phyloP scores from a whole-genome alignment of 805 yeast genomes.

The Clavispora santaluciae region DNA sequence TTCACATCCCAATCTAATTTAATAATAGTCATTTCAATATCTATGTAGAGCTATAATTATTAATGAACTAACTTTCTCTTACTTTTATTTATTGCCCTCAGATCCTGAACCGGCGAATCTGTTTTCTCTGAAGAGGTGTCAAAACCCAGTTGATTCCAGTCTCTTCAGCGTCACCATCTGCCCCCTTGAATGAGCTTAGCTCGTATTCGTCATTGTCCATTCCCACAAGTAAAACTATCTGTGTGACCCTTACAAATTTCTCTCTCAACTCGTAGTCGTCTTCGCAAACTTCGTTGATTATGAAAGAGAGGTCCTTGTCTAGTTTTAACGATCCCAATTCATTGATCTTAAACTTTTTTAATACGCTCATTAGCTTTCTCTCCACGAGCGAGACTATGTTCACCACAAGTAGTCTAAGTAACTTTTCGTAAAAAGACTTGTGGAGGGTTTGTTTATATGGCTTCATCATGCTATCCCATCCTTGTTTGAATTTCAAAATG shows the following conservation, averaged over 20 bases:
- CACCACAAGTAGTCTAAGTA: constrained; percentile 47
- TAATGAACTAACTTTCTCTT: no score
- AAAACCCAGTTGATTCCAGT: constrained; percentile 61
- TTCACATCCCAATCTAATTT: not conserved
- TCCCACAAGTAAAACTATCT: constrained; percentile 74
- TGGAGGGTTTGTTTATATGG: constrained; percentile 64
- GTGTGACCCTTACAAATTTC: constrained; percentile 75
- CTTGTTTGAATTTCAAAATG: constrained; percentile 46
- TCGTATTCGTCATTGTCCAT: constrained; percentile 63
- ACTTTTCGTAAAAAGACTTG: constrained; percentile 40
- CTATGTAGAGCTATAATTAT: no score
- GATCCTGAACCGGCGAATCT: constrained; percentile 55
- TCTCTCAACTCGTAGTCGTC: constrained; percentile 72
- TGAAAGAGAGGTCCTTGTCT: constrained; percentile 72
- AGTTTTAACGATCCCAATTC: constrained; percentile 79
- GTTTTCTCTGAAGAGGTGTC: constrained; percentile 68
- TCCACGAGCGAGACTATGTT: constrained; percentile 20
- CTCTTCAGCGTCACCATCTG: constrained; percentile 19
- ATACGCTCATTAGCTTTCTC: constrained; percentile 59
- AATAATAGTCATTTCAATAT: not conserved
- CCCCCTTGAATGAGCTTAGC: constrained; percentile 24
- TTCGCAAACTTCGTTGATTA: constrained; percentile 71
- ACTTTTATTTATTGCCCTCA: constrained; percentile 15
- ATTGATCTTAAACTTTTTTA: constrained; percentile 56
- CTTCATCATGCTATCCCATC: constrained; percentile 59